These are phyloP conservation scores for Alnus rubra DNA, from an alignment of 306 rosid species.

Conservation along the genomic window DNA sequence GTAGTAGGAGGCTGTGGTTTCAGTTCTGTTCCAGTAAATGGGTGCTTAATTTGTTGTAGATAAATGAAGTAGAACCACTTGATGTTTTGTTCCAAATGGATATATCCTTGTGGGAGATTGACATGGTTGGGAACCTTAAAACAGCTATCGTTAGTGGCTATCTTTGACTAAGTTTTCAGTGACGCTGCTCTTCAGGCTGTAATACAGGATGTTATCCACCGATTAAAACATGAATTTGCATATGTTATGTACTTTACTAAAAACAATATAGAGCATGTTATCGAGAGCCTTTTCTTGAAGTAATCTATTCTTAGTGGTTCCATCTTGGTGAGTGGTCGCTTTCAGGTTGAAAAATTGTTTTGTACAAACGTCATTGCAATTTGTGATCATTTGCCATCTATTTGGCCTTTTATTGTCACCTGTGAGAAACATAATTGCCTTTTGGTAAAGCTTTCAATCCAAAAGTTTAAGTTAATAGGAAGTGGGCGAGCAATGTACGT, in stretches of 20 bases:
- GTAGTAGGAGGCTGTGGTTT: not conserved
- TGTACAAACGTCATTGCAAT: not conserved
- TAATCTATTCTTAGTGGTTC: not conserved
- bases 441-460: not conserved
- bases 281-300: not conserved
- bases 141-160: not conserved
- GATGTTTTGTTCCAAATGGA: not conserved
- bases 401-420: not conserved
- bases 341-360: not conserved
- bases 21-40: not conserved
- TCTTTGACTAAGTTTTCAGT: slow-evolving; percentile 2
- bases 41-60: not conserved
- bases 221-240: not conserved
- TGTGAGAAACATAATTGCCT: not conserved
- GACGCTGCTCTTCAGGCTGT: not conserved
- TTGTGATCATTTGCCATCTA: not conserved
- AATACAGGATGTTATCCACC: not conserved
- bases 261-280: not conserved
- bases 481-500: not conserved
- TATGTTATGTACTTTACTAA: not conserved
- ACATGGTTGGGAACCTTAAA: not conserved
- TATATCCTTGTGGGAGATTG: not conserved
- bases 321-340: not conserved
- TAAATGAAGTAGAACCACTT: not conserved
- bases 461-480: not conserved